Evolutionary conservation across 1,284 basidiomycete genomes (phyloP).

Genomic region (Pseudozyma flocculosa): DNA sequence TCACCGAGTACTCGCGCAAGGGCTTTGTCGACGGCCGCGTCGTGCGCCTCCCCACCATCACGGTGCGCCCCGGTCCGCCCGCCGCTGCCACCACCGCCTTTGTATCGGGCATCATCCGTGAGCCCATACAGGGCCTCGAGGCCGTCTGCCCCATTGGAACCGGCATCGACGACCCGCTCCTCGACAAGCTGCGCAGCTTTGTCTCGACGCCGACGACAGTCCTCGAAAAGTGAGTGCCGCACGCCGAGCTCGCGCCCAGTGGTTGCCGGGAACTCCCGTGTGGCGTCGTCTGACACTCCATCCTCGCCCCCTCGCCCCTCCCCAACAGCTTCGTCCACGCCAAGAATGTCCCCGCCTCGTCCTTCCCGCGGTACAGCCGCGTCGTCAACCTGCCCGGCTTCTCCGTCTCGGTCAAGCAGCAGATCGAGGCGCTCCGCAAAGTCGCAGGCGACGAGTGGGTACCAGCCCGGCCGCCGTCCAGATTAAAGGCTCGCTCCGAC

Average conservation of each 20-base stretch:
- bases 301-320: too few species aligned
- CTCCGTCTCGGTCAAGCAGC: constrained; percentile 27
- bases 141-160: constrained; percentile 35
- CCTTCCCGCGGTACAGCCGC: constrained; percentile 11
- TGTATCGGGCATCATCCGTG: constrained; percentile 38
- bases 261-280: too few species aligned
- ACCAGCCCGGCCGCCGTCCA: too few species aligned
- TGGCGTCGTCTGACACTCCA: too few species aligned
- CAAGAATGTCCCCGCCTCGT: constrained; percentile 16
- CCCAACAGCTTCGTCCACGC: constrained; percentile 27
- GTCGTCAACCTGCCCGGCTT: constrained; percentile 38
- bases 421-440: constrained; percentile 31
- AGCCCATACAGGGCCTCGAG: constrained; percentile 25
- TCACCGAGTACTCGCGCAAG: constrained; percentile 37
- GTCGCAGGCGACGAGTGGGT: constrained; percentile 18
- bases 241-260: too few species aligned
- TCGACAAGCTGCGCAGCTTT: constrained; percentile 18
- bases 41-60: constrained; percentile 33
- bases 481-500: too few species aligned
- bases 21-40: constrained; percentile 34
- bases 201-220: constrained; percentile 26
- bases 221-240: constrained; percentile 18
- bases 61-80: constrained; percentile 30
- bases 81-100: constrained; percentile 36
- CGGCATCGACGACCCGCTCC: constrained; percentile 18